phyloP scores from a whole-genome alignment of 352 stramenopile species.

The Phytopythium kandeliae region DNA sequence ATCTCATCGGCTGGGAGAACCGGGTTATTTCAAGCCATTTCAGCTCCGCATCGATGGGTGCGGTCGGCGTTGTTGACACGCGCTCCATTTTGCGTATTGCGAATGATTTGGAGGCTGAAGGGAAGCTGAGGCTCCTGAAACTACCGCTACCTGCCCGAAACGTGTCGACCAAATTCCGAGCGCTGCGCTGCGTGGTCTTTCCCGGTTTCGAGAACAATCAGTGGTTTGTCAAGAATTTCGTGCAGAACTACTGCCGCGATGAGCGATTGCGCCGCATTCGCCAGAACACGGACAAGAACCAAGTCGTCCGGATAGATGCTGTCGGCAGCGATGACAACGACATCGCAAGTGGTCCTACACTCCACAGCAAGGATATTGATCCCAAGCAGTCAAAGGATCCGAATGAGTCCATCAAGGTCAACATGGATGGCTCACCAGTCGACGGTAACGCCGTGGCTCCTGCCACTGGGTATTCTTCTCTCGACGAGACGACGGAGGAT shows the following conservation, averaged over 20 bases:
- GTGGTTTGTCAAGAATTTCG: constrained; percentile 58
- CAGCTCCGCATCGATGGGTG: constrained; percentile 5
- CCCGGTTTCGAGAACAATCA: constrained; percentile 67
- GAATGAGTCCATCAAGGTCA: background rate
- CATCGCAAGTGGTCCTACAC: background rate
- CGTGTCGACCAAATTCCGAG: constrained; percentile 76
- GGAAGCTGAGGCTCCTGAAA: constrained; percentile 47
- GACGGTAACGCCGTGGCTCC: background rate
- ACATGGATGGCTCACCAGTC: background rate
- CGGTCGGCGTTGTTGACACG: constrained; percentile 62
- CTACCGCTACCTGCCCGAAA: constrained; percentile 63
- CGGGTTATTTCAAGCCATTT: background rate
- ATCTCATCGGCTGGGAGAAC: background rate
- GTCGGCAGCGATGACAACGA: constrained; percentile 36
- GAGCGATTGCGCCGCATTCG: constrained; percentile 66
- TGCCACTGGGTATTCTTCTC: background rate
- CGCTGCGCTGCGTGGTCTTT: constrained; percentile 60
- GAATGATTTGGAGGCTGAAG: constrained; percentile 47
- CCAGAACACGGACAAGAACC: constrained; percentile 47
- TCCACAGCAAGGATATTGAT: background rate
- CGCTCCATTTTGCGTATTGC: constrained; percentile 69
- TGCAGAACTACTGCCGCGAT: constrained; percentile 74
- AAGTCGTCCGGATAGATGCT: constrained; percentile 47
- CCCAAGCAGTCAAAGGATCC: background rate
- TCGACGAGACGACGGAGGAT: background rate